Conservation (phyloP, 768 basidiomycete genomes). For the Glaciozyma antarctica region DNA sequence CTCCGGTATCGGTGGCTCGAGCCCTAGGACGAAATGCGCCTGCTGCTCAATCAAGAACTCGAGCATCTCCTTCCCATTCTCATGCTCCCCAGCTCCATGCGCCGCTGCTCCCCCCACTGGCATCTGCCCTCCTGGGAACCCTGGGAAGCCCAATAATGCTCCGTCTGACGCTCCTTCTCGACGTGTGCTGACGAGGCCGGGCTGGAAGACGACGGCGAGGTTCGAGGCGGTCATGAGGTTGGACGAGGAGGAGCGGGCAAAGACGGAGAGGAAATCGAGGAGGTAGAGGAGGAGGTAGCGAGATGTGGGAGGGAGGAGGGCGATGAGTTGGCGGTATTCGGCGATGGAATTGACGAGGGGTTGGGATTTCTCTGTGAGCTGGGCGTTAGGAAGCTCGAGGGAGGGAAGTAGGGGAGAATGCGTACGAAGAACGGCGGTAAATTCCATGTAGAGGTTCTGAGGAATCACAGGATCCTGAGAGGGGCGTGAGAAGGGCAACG, state of each 20-base stretch:
- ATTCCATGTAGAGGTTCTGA: slow-evolving; percentile 78
- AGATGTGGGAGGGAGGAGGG: slow-evolving; percentile 72
- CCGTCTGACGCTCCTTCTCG: slow-evolving; percentile 6
- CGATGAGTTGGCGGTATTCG: slow-evolving; percentile 75
- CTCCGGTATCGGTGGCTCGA: slow-evolving; percentile 51
- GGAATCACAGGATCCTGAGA: slow-evolving; percentile 91
- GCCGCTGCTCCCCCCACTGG: slow-evolving; percentile 13
- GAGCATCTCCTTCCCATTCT: slow-evolving; percentile 75
- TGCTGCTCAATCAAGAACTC: slow-evolving; percentile 95
- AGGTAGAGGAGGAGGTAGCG: slow-evolving; percentile 97
- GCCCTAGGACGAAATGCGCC: slow-evolving; percentile 86
- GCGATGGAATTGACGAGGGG: slow-evolving; percentile 63
- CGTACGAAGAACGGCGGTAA: slow-evolving; percentile 68
- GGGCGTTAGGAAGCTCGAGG: neutral
- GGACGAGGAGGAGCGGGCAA: slow-evolving; percentile 77
- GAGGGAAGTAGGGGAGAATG: neutral
- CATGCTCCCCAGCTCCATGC: slow-evolving; percentile 71
- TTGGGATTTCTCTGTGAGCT: slow-evolving; percentile 48
- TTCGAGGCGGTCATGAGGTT: slow-evolving; percentile 95
- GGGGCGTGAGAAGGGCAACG: neutral
- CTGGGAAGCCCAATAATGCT: slow-evolving; percentile 27
- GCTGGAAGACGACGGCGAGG: slow-evolving; percentile 93
- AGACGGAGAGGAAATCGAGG: slow-evolving; percentile 87
- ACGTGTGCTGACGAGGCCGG: slow-evolving; percentile 83
- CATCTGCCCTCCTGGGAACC: slow-evolving; percentile 19